Percentiles rank a stretch among this genome's conserved stretches.
These are phyloP conservation scores for Barnettozyma vustinii DNA, from an alignment of 805 yeast genomes.

Conservation along the genomic window DNA sequence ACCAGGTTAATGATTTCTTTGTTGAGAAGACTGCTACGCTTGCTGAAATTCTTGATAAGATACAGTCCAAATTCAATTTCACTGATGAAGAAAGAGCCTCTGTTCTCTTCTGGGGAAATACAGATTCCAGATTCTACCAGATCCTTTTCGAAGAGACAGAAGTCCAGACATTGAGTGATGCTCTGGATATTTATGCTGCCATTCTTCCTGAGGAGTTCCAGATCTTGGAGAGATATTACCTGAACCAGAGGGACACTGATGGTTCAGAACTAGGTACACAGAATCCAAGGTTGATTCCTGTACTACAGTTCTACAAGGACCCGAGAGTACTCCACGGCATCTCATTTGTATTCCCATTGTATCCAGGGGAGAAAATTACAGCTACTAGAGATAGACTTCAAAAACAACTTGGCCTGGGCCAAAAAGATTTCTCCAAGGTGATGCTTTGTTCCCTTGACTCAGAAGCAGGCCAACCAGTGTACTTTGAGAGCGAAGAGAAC, in stretches of 20 bases:
- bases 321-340: conserved; percentile 67
- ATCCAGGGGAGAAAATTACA: conserved; percentile 58
- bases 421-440: conserved; percentile 73
- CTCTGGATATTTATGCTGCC: conserved; percentile 40
- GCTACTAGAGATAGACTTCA: conserved; percentile 66
- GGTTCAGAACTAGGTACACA: conserved; percentile 19
- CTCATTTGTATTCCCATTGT: conserved; percentile 73
- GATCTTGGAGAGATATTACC: conserved; percentile 21
- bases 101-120: conserved; percentile 52
- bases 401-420: conserved; percentile 66
- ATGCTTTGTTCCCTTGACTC: conserved; percentile 38
- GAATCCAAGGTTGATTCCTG: conserved; percentile 48
- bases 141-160: conserved; percentile 31
- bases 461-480: conserved; percentile 31
- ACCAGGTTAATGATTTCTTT: conserved; percentile 60
- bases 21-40: conserved; percentile 61
- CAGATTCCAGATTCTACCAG: conserved; percentile 31
- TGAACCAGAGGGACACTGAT: conserved; percentile 14
- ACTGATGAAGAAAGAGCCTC: conserved; percentile 40
- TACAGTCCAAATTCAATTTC: conserved; percentile 50
- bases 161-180: conserved; percentile 35
- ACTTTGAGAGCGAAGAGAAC: conserved; percentile 24
- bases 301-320: conserved; percentile 72
- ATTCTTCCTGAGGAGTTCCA: conserved; percentile 37
- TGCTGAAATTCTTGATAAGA: conserved; percentile 45